Evolutionary conservation across 331 rosid species (phyloP), one percentile per base, ranked within the genome.

Genomic region (Arachis monticola): DNA sequence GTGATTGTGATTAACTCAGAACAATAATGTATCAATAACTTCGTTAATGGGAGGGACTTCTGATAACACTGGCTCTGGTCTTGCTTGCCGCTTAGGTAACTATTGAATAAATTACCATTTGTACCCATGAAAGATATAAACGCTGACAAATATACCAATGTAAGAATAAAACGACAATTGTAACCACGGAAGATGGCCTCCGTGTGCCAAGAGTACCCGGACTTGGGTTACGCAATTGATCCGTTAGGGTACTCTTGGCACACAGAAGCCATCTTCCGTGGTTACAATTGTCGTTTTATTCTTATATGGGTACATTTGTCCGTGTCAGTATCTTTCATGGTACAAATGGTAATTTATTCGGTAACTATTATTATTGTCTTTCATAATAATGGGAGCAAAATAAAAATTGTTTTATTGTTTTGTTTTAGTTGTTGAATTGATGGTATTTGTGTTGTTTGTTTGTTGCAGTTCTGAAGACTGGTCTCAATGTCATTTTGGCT

Each of bases 41-140:
- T 86, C 96, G 73, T 77, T 95, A 76, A 92, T 88, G 60, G 97
- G 97, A 17, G 97, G 96, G 64, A 74, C 83, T 58, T 90, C 91
- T 81, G 97, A 94, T 86, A 92, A 88, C 75, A 87, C 93, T 13
- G 97, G 97, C 57, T 75, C 97, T 5, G 89, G 91, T 75, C 90
- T 90, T 89, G 97, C 97, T 75, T 88, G 87, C 48, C 83, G 97
- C 66, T 72, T 92, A 82, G 97, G 97, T 95, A 78, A 60, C 32
- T 66, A 4, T 12, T 42, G 14, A 22, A 22, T 22, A 22, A 22
- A 22, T 22, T 22, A 22, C 27, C 27, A 22, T 22, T 22, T 22
- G 27, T 22, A 22, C 27, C 27, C 27, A 22, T 22, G 27, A 22
- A 22, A 22, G 27, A 22, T 22, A 22, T 22, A 22, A 22, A 22